Percentiles rank a stretch among this genome's conserved stretches.
phyloP scores from a whole-genome alignment of 202 grass and related monocot species.

The Hordeum pubiflorum region DNA sequence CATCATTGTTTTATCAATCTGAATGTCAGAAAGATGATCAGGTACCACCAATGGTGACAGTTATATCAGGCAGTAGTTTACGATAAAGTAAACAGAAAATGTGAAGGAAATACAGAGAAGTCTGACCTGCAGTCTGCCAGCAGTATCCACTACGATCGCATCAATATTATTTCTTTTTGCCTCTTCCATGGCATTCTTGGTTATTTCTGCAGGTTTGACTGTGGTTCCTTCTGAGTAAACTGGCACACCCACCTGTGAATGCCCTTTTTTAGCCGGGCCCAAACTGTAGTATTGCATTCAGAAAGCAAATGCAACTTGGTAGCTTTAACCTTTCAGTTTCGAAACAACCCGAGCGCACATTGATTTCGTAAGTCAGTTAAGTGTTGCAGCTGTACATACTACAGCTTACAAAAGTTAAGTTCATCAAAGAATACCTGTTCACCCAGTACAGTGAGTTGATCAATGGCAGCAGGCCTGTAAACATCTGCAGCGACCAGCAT shows the following conservation, averaged over 20 bases:
- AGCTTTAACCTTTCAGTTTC: not conserved
- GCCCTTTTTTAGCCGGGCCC: not conserved
- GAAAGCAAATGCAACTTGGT: not conserved
- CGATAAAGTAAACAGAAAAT: slow-evolving; percentile 10
- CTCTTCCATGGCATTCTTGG: slow-evolving; percentile 75
- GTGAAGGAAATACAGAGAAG: not conserved
- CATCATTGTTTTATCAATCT: slow-evolving; percentile 98
- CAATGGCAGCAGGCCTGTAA: slow-evolving; percentile 96
- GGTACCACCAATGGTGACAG: not conserved
- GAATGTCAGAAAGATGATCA: slow-evolving; percentile 18
- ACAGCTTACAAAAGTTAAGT: not conserved
- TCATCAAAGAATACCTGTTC: slow-evolving; percentile 51
- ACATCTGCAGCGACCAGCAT: slow-evolving; percentile 94
- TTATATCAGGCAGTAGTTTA: not conserved
- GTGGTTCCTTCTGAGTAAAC: slow-evolving; percentile 81
- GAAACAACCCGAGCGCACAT: not conserved
- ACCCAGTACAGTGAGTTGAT: slow-evolving; percentile 84
- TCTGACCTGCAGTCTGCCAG: slow-evolving; percentile 78
- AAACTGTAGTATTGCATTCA: not conserved
- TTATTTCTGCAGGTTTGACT: slow-evolving; percentile 69
- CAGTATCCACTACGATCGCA: slow-evolving; percentile 88
- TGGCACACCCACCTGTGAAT: slow-evolving; percentile 60
- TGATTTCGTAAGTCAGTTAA: not conserved
- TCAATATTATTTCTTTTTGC: slow-evolving; percentile 77
- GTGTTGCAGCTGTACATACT: not conserved